Evolutionary conservation across 129 eudicot genomes (phyloP).

Genomic region (Tagetes patula): DNA sequence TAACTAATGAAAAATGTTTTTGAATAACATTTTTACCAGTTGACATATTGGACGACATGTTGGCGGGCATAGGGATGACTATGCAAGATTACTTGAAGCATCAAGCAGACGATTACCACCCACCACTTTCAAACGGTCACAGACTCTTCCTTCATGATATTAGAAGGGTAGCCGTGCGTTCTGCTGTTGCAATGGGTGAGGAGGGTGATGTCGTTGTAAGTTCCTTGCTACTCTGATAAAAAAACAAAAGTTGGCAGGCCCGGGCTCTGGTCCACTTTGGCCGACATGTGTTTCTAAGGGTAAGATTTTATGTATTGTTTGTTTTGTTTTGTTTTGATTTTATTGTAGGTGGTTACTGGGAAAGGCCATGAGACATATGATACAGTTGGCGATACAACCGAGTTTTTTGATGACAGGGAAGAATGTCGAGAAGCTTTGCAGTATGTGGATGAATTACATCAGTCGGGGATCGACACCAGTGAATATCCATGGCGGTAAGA

Average conservation of each 20-base stretch:
- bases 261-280: neutral
- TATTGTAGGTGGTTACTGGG: constrained; percentile 82
- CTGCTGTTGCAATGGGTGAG: constrained; percentile 99
- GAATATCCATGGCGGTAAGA: constrained; percentile 94
- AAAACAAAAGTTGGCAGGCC: neutral
- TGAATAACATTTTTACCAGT: constrained; percentile 45
- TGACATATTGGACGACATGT: constrained; percentile 95
- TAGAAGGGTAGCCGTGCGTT: constrained; percentile 90
- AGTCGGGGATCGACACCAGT: constrained; percentile 96
- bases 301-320: no score
- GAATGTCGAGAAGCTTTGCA: constrained; percentile 97
- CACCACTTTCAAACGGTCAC: constrained; percentile 89
- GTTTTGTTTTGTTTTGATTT: neutral
- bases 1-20: neutral
- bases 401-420: constrained; percentile 90
- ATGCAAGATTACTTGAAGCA: constrained; percentile 93
- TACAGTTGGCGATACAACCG: constrained; percentile 78
- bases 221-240: constrained; percentile 1
- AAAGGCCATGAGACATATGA: constrained; percentile 85
- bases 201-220: constrained; percentile 98
- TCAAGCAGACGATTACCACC: constrained; percentile 93
- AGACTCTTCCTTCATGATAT: constrained; percentile 91
- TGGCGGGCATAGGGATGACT: constrained; percentile 92
- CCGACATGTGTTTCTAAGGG: constrained; percentile 2
- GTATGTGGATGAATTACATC: constrained; percentile 93